Evolutionary conservation across 148 eudicot species (phyloP), one percentile per base, ranked within the genome.

Genomic region (Oxyria digyna): DNA sequence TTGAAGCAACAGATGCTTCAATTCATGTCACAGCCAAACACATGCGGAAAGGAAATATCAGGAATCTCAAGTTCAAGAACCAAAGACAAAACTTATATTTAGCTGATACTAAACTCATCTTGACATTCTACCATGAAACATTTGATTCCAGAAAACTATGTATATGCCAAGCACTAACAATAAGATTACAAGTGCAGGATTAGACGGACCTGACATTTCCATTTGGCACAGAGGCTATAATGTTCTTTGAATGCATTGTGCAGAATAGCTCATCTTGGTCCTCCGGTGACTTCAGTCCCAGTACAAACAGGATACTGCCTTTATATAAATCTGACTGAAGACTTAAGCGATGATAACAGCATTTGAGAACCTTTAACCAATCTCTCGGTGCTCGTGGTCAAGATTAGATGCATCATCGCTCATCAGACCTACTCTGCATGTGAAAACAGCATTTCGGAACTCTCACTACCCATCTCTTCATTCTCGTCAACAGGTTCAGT

Each of bases 371-470:
- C 52, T 6, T 46, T 8, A 21, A 7, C 21, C 6, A 46, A 6
- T 20, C n/a, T 18, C 21, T 46, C 23, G 8, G 4, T 46, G 17
- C 20, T 46, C 6, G 21, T 46, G 21, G 8, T 23, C 20, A 46
- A n/a, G 52, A 46, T 46, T 23, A 46, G 23, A 46, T n/a, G 6
- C 52, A 43, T 43, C 15, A 17, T 15, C 49, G 17, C 18, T 18
- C 49, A 18, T 52, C 59, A 23, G 21, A 31, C 8, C 65, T 59
- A 59, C 20, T 59, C 65, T 59, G 65, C 65, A 59, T 13, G 35
- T 13, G 65, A 59, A 59, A 27, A 59, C 65, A 82, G 65, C 78
- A 80, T 68, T 45, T 78, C 78, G 31, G 84, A 68, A 76, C 74
- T 85, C 49, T 76, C 78, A 21, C 69, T 67, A 55, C 76, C 75